Evolutionary conservation across 2,329 filamentous ascomycete genomes (phyloP), one percentile per base, ranked within the genome.

Genomic region (Phialophora macrospora): DNA sequence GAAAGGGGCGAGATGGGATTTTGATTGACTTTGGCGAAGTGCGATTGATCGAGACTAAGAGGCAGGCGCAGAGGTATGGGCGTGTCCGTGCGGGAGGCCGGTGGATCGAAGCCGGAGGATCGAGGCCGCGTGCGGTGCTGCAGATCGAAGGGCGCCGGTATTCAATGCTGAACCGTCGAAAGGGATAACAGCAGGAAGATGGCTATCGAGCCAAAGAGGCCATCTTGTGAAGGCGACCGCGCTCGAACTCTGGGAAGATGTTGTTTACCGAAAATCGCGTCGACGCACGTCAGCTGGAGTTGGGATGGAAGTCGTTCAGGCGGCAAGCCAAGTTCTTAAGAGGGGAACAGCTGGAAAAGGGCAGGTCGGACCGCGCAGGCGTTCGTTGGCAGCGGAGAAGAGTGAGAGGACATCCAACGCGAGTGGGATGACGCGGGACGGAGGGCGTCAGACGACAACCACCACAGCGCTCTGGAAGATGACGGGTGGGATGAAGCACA

Each of bases 41-140:
- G 60, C n/a, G 30, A 56, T 34, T 26, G 38, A 55, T 54, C 48
- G 30, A 34, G 41, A 28, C 44, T 22, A 59, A 17, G 64, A 67
- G 59, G 57, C 62, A 55, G 65, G 55, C 28, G 57, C 28, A 61
- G 38, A 44, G 57, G 54, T 62, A 64, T 67, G 64, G 49, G 48
- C 65, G 67, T 67, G 67, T 69, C 67, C 67, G 67, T 69, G 67
- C 67, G 67, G 38, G 38, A 59, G 51, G 62, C 54, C 57, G 46
- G 62, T 49, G 34, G 34, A 58, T 65, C 64, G 58, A 63, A 61
- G 61, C 61, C 61, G 63, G 62, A 55, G 49, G 46, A 58, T 63
- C 64, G 58, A 63, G 64, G 61, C 63, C 61, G 63, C 65, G 58
- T 48, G 41, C 48, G 48, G 22, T 51, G 24, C 20, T 17, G 58